phyloP scores from a whole-genome alignment of 2,329 filamentous ascomycete species.

The Tothia fuscella region DNA sequence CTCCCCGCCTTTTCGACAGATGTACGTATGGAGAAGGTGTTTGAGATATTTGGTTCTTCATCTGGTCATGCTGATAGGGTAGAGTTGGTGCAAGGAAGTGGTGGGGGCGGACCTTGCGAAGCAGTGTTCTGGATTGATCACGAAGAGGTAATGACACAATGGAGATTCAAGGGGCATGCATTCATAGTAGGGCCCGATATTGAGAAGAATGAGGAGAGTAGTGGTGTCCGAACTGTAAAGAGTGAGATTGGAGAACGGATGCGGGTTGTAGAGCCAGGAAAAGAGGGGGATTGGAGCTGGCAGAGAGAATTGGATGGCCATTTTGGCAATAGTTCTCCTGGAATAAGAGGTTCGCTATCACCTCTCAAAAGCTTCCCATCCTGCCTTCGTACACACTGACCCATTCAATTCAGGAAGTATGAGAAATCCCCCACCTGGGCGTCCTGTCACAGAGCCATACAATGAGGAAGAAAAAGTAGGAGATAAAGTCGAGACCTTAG shows the following conservation, averaged over 20 bases:
- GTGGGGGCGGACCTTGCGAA: conserved; percentile 63
- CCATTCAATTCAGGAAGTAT: conserved; percentile 42
- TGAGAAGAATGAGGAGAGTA: conserved; percentile 39
- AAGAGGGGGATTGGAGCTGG: conserved; percentile 58
- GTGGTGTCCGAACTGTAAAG: conserved; percentile 46
- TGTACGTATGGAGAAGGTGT: conserved; percentile 71
- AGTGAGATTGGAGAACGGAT: conserved; percentile 50
- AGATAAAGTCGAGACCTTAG: conserved; percentile 56
- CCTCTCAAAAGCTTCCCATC: neutral
- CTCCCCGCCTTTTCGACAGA: conserved; percentile 79
- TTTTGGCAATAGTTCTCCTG: conserved; percentile 78
- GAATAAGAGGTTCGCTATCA: conserved; percentile 51
- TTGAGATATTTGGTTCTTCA: conserved; percentile 50
- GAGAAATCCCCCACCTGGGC: conserved; percentile 43
- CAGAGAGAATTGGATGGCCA: conserved; percentile 67
- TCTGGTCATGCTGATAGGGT: conserved; percentile 33
- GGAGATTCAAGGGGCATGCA: conserved; percentile 67
- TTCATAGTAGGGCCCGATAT: conserved; percentile 64
- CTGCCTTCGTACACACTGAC: neutral
- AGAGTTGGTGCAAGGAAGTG: conserved; percentile 36
- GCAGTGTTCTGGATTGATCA: conserved; percentile 70
- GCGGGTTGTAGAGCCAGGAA: conserved; percentile 37
- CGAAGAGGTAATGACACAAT: conserved; percentile 52
- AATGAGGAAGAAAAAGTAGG: conserved; percentile 35
- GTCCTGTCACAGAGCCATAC: conserved; percentile 31